phyloP scores from a whole-genome alignment of 2,329 filamentous ascomycete species.

The Cordyceps farinosa region DNA sequence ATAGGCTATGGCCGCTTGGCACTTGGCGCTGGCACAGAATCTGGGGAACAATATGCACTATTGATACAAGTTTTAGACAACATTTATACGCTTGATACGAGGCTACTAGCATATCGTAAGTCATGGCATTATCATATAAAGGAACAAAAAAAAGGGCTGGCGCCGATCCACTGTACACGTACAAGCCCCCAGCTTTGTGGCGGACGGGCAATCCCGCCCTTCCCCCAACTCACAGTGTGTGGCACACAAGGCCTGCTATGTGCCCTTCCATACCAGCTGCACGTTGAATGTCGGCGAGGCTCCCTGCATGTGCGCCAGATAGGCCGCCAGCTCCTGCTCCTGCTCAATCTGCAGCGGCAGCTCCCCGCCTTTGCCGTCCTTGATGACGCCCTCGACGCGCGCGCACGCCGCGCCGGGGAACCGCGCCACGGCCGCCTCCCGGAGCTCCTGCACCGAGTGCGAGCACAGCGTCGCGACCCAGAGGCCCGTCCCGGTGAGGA shows the following conservation, averaged over 20 bases:
- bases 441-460: slow-evolving; percentile 58
- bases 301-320: slow-evolving; percentile 60
- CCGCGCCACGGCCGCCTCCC: slow-evolving; percentile 57
- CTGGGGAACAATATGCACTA: not conserved
- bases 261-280: slow-evolving; percentile 34
- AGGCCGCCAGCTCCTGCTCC: slow-evolving; percentile 69
- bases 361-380: slow-evolving; percentile 56
- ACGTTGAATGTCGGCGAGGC: slow-evolving; percentile 43
- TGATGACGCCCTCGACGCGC: slow-evolving; percentile 64
- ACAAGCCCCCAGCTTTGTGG: not conserved
- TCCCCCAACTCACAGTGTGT: not conserved
- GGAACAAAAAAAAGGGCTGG: not conserved
- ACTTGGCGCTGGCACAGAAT: not conserved
- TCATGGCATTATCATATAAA: not conserved
- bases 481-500: slow-evolving; percentile 47
- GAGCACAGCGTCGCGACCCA: slow-evolving; percentile 64
- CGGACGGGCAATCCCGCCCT: not conserved
- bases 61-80: not conserved
- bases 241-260: not conserved
- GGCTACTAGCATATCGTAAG: not conserved
- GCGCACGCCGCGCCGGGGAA: slow-evolving; percentile 57
- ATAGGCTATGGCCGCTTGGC: not conserved
- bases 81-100: not conserved
- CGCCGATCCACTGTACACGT: not conserved
- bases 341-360: slow-evolving; percentile 62